Percentiles rank a stretch among this genome's conserved stretches.
These are phyloP conservation scores for Scheffersomyces segobiensis DNA, from an alignment of 1,139 yeast species.

Conservation along the genomic window DNA sequence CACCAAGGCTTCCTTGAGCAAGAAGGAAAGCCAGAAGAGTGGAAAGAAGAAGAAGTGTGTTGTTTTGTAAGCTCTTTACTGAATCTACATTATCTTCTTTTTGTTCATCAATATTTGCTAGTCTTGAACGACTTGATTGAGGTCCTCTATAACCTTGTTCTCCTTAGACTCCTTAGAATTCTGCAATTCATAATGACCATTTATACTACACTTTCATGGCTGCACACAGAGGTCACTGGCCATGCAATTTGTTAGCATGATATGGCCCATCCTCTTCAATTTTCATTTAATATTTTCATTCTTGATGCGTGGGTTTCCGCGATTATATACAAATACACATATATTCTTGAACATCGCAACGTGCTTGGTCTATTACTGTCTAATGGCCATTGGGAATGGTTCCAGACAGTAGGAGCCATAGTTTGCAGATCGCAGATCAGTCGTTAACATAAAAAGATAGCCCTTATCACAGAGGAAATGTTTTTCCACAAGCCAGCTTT, in stretches of 20 bases:
- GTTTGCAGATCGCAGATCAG: too few species aligned
- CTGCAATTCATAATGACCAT: not conserved
- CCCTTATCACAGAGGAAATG: too few species aligned
- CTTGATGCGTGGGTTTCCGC: not conserved
- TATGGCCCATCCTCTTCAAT: not conserved
- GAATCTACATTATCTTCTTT: not conserved
- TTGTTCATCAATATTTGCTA: not conserved
- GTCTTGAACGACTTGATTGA: not conserved
- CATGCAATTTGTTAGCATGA: not conserved
- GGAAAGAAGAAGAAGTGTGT: slow-evolving; percentile 57
- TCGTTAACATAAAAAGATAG: too few species aligned
- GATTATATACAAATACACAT: not conserved
- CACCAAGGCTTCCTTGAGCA: slow-evolving; percentile 79
- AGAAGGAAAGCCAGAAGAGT: slow-evolving; percentile 50
- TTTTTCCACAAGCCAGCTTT: too few species aligned
- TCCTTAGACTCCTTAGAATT: not conserved
- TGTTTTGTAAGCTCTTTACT: slow-evolving; percentile 44
- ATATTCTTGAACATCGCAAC: not conserved
- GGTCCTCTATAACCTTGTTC: not conserved
- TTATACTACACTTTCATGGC: not conserved
- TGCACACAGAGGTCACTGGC: not conserved
- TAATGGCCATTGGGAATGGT: too few species aligned
- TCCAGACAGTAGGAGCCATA: not conserved
- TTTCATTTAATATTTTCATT: not conserved
- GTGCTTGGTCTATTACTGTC: not conserved